These are phyloP conservation scores for Pleurotus citrinopileatus DNA, from an alignment of 768 basidiomycete genomes.

Conservation along the genomic window DNA sequence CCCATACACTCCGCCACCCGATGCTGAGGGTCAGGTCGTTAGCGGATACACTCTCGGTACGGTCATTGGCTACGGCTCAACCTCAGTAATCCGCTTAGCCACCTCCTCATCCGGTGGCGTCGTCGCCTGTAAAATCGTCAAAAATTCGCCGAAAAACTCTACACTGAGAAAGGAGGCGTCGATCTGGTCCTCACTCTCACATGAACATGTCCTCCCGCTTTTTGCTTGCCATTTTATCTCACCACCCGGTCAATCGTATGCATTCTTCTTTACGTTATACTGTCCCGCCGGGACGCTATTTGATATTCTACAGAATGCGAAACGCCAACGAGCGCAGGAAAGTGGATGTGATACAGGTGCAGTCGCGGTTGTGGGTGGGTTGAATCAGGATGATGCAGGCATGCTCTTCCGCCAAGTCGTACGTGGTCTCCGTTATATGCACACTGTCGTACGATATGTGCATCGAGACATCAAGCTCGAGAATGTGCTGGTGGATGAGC, in stretches of 20 bases:
- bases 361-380: conserved; percentile 50
- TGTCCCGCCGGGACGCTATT: conserved; percentile 86
- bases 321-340: neutral
- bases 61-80: conserved; percentile 76
- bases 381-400: conserved; percentile 67
- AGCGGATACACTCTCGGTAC: conserved; percentile 74
- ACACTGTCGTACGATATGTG: conserved; percentile 71
- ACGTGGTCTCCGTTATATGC: conserved; percentile 78
- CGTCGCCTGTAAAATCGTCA: conserved; percentile 84
- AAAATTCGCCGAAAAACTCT: conserved; percentile 46
- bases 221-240: conserved; percentile 38
- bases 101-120: conserved; percentile 58
- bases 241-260: conserved; percentile 48
- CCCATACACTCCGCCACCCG: conserved; percentile 36
- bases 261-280: conserved; percentile 79
- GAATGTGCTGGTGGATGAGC: conserved; percentile 91
- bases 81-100: conserved; percentile 77
- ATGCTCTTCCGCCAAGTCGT: conserved; percentile 88
- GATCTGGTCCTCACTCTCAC: conserved; percentile 74
- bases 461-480: conserved; percentile 97
- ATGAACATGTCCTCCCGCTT: conserved; percentile 86
- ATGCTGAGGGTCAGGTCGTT: conserved; percentile 66
- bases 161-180: conserved; percentile 63
- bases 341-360: conserved; percentile 42
- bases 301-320: conserved; percentile 61